Conservation (phyloP, 805 yeast species). For the Pichia kluyveri region DNA sequence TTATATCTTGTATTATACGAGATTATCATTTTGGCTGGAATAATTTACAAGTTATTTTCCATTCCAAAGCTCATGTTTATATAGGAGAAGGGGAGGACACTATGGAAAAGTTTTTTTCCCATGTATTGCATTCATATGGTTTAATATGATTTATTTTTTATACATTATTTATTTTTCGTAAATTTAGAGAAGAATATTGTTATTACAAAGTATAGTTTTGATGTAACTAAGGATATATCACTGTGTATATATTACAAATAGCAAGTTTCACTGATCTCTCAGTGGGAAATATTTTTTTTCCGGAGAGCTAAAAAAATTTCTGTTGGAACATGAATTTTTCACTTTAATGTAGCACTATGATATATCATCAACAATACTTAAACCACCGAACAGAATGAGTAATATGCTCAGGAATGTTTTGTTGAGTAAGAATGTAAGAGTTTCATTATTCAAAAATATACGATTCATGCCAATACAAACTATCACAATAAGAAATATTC, state of each 20-base stretch:
- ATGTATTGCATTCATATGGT: slow-evolving; percentile 20
- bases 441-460: background rate
- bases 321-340: background rate
- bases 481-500: background rate
- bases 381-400: too few species aligned
- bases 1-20: slow-evolving; percentile 32
- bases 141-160: slow-evolving; percentile 12
- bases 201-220: too few species aligned
- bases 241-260: too few species aligned
- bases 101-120: slow-evolving; percentile 22
- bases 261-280: too few species aligned
- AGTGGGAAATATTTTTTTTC: background rate
- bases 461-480: background rate
- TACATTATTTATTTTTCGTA: too few species aligned
- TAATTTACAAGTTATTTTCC: slow-evolving; percentile 20
- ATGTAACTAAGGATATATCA: too few species aligned
- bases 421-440: too few species aligned
- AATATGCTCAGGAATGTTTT: background rate
- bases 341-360: background rate
- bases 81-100: slow-evolving; percentile 12
- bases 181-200: background rate
- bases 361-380: too few species aligned
- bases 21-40: slow-evolving; percentile 46
- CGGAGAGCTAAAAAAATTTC: background rate
- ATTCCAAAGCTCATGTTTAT: slow-evolving; percentile 12